Base-by-base conservation (phyloP, 345 rosid species). In the Eutrema yunnanense region DNA sequence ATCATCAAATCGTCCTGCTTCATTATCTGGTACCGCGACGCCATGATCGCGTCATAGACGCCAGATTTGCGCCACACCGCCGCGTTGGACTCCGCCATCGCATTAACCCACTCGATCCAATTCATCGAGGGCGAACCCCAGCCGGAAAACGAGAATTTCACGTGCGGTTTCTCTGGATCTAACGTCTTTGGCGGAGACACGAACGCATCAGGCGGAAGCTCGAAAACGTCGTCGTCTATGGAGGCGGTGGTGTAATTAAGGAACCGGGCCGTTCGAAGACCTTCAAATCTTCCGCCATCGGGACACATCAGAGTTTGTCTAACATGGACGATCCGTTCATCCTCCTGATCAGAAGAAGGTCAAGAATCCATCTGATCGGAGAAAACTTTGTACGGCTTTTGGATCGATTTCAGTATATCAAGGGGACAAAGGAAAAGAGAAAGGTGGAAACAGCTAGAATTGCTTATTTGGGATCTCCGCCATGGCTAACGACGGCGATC, bases 31-130 rank as follows among this genome's bases (percentile, higher is more conserved):
- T 73, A 74, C 1, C 77, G 57, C 9, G 88, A 80, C 60, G 61
- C 76, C 79, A 82, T 38, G 54, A 82, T 72, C 16, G 88, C 81
- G 37, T 74, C 80, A 38, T 58, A 47, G 7, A 82, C 71, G 1
- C 84, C 88, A 1, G 82, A 83, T 51, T 55, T 71, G 11, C 58
- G 72, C 86, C 88, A 82, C n/a, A 56, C 46, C n/a, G 37, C 3
- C 11, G 71, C 64, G 36, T 82, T 75, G 22, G 66, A 32, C 54
- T 70, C 50, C 1, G 34, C 69, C 86, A 84, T 78, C 2, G 67
- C 11, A 0, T 51, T 52, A 0, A 84, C 83, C 88, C 88, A 84
- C 58, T 34, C 37, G 9, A 57, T 56, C 82, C 84, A 84, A 0
- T 40, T 42, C 19, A 3, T 19, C 13, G 22, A 48, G 2, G 78